Evolutionary conservation across 2,329 filamentous ascomycete species (phyloP).

Genomic region (Microdochium bolleyi): DNA sequence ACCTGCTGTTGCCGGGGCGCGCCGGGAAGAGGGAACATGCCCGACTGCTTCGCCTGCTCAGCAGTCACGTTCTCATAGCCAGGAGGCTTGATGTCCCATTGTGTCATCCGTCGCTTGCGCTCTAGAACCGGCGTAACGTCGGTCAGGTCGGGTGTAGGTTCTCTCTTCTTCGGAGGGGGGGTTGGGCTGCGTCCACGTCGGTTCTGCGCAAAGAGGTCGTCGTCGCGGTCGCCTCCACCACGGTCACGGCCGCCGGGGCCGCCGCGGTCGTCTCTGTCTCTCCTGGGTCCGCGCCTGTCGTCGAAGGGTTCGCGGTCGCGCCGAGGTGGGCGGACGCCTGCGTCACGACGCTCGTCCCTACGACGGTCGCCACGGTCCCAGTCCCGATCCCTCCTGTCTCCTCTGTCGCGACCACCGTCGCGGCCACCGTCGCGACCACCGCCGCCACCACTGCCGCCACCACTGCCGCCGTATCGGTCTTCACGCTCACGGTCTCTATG

Average conservation of each 20-base stretch:
- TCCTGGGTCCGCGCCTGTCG: slow-evolving; percentile 41
- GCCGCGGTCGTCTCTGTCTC: slow-evolving; percentile 29
- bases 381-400: slow-evolving; percentile 39
- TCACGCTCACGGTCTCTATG: slow-evolving; percentile 91
- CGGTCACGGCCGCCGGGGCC: slow-evolving; percentile 9
- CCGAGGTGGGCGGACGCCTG: slow-evolving; percentile 44
- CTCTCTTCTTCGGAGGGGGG: slow-evolving; percentile 80
- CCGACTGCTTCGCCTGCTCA: slow-evolving; percentile 95
- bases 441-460: slow-evolving; percentile 39
- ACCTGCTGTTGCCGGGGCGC: slow-evolving; percentile 91
- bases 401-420: slow-evolving; percentile 27
- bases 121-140: slow-evolving; percentile 75
- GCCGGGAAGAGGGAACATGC: slow-evolving; percentile 97
- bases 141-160: slow-evolving; percentile 92
- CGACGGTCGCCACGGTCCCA: slow-evolving; percentile 57
- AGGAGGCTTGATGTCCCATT: slow-evolving; percentile 99
- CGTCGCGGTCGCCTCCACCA: slow-evolving; percentile 37
- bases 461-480: slow-evolving; percentile 72
- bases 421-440: slow-evolving; percentile 53
- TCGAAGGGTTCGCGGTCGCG: slow-evolving; percentile 55
- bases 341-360: slow-evolving; percentile 36
- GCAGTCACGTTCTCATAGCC: slow-evolving; percentile 98
- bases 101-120: slow-evolving; percentile 85
- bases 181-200: slow-evolving; percentile 67
- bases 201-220: slow-evolving; percentile 39